phyloP scores from a whole-genome alignment of 306 rosid genomes.

The Cucurbita maxima region DNA sequence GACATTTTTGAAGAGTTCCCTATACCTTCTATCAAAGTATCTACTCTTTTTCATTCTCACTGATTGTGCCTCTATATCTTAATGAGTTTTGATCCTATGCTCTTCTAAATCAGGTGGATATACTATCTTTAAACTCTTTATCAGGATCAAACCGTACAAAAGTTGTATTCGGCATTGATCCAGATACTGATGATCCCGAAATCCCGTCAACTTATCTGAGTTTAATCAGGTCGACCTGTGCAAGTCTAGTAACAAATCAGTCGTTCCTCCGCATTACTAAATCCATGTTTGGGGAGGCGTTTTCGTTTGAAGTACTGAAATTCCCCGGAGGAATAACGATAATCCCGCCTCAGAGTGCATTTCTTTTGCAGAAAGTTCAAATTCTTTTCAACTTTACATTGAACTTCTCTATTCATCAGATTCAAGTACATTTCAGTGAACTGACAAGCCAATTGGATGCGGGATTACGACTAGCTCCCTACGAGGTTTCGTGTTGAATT shows the following conservation, averaged over 20 bases:
- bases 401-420: conserved; percentile 61
- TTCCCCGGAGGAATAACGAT: conserved; percentile 71
- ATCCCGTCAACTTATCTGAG: conserved; percentile 35
- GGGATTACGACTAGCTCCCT: conserved; percentile 47
- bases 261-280: conserved; percentile 35
- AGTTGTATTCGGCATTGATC: conserved; percentile 55
- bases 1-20: conserved; percentile 49
- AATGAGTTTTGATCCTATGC: conserved; percentile 6
- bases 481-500: conserved; percentile 45
- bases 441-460: conserved; percentile 53
- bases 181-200: conserved; percentile 27
- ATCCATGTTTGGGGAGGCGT: conserved; percentile 48
- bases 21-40: conserved; percentile 47
- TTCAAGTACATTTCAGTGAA: conserved; percentile 42
- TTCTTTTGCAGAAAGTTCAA: conserved; percentile 64
- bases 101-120: conserved; percentile 38
- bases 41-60: not conserved
- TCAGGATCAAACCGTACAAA: conserved; percentile 36
- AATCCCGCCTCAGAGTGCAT: conserved; percentile 50
- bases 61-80: not conserved
- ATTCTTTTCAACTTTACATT: conserved; percentile 51
- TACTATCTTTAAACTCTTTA: conserved; percentile 42
- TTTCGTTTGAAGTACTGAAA: conserved; percentile 60
- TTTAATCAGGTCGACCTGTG: conserved; percentile 35
- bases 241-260: conserved; percentile 26